Conservation (phyloP, 805 yeast genomes). For the Tetrapisispora taiwanensis region DNA sequence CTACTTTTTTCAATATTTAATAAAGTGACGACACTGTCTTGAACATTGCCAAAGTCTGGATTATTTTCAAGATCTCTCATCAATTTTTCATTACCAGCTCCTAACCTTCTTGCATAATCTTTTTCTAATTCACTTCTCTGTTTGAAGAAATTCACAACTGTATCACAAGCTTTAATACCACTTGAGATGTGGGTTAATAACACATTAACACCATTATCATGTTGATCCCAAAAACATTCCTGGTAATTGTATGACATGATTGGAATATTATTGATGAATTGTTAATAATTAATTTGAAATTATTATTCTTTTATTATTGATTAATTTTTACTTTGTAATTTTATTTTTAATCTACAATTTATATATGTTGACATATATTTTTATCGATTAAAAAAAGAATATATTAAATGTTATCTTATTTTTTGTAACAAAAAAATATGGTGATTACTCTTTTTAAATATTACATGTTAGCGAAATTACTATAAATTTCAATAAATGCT, state of each 20-base stretch:
- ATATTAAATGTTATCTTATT: too few relatives aligned
- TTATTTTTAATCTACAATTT: too few relatives aligned
- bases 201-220: constrained; percentile 25
- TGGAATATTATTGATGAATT: too few relatives aligned
- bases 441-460: too few relatives aligned
- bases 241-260: constrained; percentile 22
- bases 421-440: too few relatives aligned
- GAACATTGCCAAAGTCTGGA: constrained; percentile 26
- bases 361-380: too few relatives aligned
- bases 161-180: constrained; percentile 22
- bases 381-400: too few relatives aligned
- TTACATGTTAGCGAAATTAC: too few relatives aligned
- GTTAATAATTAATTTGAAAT: too few relatives aligned
- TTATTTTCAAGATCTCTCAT: constrained; percentile 12
- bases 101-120: constrained; percentile 26
- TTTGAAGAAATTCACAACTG: constrained; percentile 21
- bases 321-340: too few relatives aligned
- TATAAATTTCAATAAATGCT: too few relatives aligned
- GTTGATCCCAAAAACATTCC: constrained; percentile 29
- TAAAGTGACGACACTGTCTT: constrained; percentile 11
- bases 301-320: too few relatives aligned
- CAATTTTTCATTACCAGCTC: constrained; percentile 25
- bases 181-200: constrained; percentile 21
- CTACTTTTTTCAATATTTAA: constrained; percentile 17
- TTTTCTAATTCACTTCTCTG: constrained; percentile 26